Evolutionary conservation across 331 rosid species (phyloP).

Genomic region (Malus hybrid): DNA sequence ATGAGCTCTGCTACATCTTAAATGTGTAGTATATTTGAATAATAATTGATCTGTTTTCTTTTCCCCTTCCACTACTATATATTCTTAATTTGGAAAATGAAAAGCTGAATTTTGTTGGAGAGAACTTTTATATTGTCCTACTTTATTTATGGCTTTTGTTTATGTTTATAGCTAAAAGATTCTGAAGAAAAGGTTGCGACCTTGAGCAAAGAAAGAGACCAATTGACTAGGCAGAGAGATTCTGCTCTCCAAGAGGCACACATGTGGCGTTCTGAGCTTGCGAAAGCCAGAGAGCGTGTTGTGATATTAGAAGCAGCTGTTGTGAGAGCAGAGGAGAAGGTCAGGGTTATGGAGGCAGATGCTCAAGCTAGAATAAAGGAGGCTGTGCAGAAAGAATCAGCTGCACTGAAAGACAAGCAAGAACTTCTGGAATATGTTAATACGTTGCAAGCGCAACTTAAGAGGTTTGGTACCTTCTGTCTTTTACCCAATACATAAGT

Average conservation of each 20-base stretch:
- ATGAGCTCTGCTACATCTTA: background rate
- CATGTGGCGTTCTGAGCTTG: constrained; percentile 97
- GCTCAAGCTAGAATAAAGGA: constrained; percentile 79
- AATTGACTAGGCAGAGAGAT: constrained; percentile 65
- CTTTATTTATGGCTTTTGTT: constrained; percentile 4
- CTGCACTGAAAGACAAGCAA: constrained; percentile 71
- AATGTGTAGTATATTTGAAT: background rate
- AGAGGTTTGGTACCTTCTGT: constrained; percentile 57
- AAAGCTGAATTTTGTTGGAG: background rate
- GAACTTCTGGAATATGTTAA: constrained; percentile 83
- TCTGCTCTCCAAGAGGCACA: constrained; percentile 74
- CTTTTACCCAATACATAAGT: constrained; percentile 5
- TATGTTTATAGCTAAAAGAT: constrained; percentile 50
- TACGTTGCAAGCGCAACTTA: constrained; percentile 75
- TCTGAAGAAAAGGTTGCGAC: constrained; percentile 46
- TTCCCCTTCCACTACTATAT: background rate
- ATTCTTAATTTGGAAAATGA: background rate
- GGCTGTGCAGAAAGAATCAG: constrained; percentile 60
- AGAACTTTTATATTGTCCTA: background rate
- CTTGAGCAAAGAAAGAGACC: constrained; percentile 73
- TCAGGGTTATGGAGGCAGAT: constrained; percentile 70
- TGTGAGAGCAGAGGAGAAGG: constrained; percentile 88
- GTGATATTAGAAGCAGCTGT: constrained; percentile 86
- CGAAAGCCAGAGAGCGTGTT: constrained; percentile 88
- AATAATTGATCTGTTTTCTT: background rate